Percentiles rank a stretch among this genome's conserved stretches.
Conservation (phyloP, 306 rosid species). For the Abrus precatorius region DNA sequence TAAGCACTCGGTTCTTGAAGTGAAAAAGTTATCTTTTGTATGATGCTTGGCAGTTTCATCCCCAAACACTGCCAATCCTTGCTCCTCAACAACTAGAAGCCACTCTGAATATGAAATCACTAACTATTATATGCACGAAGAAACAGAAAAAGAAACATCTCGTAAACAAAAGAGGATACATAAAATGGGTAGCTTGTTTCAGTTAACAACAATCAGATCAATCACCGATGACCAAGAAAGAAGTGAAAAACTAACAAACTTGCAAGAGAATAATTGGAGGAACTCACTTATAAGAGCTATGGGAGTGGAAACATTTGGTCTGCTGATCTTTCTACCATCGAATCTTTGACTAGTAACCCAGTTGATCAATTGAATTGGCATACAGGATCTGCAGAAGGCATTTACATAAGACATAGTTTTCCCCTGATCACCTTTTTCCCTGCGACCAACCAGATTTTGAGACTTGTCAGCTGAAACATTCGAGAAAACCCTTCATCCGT, state of each 20-base stretch:
- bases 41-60: constrained; percentile 56
- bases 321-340: constrained; percentile 57
- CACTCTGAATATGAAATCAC: constrained; percentile 64
- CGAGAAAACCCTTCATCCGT: constrained; percentile 34
- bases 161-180: constrained; percentile 2
- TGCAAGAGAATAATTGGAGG: constrained; percentile 26
- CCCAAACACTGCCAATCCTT: constrained; percentile 64
- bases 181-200: constrained; percentile 44
- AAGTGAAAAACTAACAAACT: constrained; percentile 34
- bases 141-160: constrained; percentile 4
- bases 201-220: constrained; percentile 43
- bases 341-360: constrained; percentile 67
- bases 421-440: constrained; percentile 68
- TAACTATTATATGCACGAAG: constrained; percentile 8
- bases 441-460: constrained; percentile 57
- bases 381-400: constrained; percentile 71
- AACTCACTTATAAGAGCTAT: constrained; percentile 78
- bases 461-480: constrained; percentile 48
- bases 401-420: constrained; percentile 66
- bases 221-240: constrained; percentile 42
- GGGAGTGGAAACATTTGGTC: constrained; percentile 69
- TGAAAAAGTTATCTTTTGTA: constrained; percentile 59
- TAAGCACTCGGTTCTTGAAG: constrained; percentile 55
- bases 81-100: constrained; percentile 74
- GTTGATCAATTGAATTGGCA: constrained; percentile 70